phyloP scores from a whole-genome alignment of 441 rosid species.

The Euphorbia celastroides region DNA sequence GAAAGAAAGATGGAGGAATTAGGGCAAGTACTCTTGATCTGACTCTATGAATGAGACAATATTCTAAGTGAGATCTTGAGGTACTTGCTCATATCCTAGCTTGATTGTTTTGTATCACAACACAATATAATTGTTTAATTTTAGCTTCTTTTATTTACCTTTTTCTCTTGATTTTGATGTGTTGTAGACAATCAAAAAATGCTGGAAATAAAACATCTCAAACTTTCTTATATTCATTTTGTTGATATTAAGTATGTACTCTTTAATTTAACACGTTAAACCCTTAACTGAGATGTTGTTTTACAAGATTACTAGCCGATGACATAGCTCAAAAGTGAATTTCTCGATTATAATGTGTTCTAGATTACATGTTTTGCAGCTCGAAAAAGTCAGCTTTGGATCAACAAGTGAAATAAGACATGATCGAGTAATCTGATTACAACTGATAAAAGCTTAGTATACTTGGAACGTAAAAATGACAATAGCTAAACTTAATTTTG shows the following conservation, averaged over 20 bases:
- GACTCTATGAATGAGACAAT: conserved; percentile 67
- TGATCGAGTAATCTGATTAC: too few species aligned
- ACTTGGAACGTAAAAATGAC: too few species aligned
- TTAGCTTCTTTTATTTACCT: background rate
- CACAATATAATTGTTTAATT: conserved; percentile 9
- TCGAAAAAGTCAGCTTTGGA: too few species aligned
- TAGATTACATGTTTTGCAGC: too few species aligned
- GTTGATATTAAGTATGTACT: too few species aligned
- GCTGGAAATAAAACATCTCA: background rate
- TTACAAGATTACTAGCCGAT: background rate
- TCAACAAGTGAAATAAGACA: too few species aligned
- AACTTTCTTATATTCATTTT: too few species aligned
- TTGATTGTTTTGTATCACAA: conserved; percentile 12
- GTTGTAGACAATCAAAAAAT: background rate
- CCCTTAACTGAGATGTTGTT: too few species aligned
- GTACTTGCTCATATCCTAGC: conserved; percentile 47
- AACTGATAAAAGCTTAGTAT: too few species aligned
- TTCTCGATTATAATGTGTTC: too few species aligned
- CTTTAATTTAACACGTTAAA: background rate
- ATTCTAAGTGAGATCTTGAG: conserved; percentile 70
- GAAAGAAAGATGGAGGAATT: conserved; percentile 26
- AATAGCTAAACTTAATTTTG: too few species aligned
- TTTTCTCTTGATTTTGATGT: background rate
- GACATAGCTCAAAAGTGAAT: background rate
- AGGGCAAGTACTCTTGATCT: conserved; percentile 72